Percentiles rank a stretch among this genome's conserved stretches.
Conservation (phyloP, 1,284 basidiomycete genomes). For the Coniferiporia weirii region DNA sequence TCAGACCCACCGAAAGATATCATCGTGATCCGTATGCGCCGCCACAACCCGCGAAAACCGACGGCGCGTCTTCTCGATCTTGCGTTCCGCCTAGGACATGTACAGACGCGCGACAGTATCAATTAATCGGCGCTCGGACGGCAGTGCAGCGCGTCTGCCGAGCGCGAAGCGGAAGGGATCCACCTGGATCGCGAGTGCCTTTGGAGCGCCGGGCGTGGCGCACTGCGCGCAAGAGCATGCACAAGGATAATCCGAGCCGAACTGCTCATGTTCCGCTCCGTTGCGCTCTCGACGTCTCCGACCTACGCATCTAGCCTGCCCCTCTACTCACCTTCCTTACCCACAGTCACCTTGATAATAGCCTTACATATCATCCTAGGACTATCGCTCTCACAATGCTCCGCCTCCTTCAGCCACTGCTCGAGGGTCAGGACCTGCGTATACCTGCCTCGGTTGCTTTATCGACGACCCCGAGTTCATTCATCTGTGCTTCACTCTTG, state of each 20-base stretch:
- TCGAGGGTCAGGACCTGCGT: conserved; percentile 75
- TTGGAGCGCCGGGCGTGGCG: conserved; percentile 81
- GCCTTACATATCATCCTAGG: conserved; percentile 86
- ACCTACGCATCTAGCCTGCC: conserved; percentile 88
- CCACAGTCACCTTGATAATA: conserved; percentile 93
- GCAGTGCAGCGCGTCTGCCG: conserved; percentile 91
- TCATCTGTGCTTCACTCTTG: conserved; percentile 52
- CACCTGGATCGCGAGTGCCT: conserved; percentile 88
- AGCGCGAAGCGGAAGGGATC: conserved; percentile 79
- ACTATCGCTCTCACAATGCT: conserved; percentile 85
- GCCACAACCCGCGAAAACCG: conserved; percentile 86
- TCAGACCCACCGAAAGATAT: conserved; percentile 94
- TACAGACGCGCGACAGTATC: conserved; percentile 84
- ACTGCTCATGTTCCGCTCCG: conserved; percentile 70
- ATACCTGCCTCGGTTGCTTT: conserved; percentile 86
- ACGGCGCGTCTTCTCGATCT: conserved; percentile 88
- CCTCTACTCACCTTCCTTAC: conserved; percentile 93
- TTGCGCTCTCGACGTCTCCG: conserved; percentile 74
- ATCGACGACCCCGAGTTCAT: conserved; percentile 73
- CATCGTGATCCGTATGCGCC: conserved; percentile 69
- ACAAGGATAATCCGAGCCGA: conserved; percentile 85
- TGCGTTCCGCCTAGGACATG: conserved; percentile 95
- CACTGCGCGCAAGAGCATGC: conserved; percentile 84
- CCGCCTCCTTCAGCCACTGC: conserved; percentile 95
- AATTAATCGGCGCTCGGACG: conserved; percentile 81